Evolutionary conservation across 129 eudicot species (phyloP).

Genomic region (Flaveria robusta): DNA sequence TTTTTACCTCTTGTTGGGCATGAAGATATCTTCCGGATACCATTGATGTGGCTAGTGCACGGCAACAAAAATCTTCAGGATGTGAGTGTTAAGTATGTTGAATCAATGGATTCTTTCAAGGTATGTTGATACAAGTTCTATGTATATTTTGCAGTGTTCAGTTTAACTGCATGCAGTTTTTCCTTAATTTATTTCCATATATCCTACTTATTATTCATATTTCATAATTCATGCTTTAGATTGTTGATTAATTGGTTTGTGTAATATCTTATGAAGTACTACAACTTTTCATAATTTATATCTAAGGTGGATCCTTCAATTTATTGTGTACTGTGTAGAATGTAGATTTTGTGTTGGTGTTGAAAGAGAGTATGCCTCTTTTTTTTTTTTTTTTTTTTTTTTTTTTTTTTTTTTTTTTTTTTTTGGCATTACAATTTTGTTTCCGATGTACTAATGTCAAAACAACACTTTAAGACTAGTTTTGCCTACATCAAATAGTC

Average conservation of each 20-base stretch:
- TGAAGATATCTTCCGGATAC: conserved; percentile 60
- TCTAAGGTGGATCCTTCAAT: neutral
- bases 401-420: neutral
- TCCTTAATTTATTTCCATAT: neutral
- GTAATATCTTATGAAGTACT: conserved; percentile 21
- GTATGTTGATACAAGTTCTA: conserved; percentile 26
- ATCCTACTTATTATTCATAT: conserved; percentile 3
- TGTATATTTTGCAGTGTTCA: conserved; percentile 26
- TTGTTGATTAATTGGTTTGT: conserved; percentile 22
- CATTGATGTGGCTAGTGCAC: conserved; percentile 52
- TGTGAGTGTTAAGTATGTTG: conserved; percentile 49
- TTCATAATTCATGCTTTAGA: conserved; percentile 19
- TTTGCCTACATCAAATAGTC: neutral
- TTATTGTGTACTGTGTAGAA: neutral
- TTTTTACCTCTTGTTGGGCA: conserved; percentile 21
- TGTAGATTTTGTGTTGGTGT: neutral
- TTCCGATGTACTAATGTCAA: neutral
- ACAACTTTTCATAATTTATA: conserved; percentile 5
- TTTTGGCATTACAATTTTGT: neutral
- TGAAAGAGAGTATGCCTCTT: neutral
- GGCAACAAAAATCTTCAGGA: conserved; percentile 47
- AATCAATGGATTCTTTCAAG: neutral
- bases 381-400: neutral
- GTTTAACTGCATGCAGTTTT: conserved; percentile 12
- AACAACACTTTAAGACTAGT: neutral